Evolutionary conservation across 441 rosid species (phyloP), one percentile per base, ranked within the genome.

Genomic region (Erysimum cheiri): DNA sequence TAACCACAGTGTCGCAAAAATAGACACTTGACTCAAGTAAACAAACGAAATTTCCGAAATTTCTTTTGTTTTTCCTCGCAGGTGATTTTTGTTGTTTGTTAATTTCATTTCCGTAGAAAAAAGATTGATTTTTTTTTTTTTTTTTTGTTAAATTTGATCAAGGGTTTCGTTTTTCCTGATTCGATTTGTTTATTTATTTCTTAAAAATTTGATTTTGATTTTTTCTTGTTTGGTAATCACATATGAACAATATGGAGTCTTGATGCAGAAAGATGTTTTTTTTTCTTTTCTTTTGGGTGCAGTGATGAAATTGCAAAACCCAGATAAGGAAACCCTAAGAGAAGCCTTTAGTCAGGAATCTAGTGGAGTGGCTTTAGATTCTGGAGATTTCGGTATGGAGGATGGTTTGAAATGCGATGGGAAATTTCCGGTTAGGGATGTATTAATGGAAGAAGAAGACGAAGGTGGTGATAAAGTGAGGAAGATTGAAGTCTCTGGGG

Each of bases 401-500:
- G n/a, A n/a, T 61, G 55, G 36, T 4, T 71, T 52, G 46, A 40
- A 61, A 48, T 53, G 55, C 40, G 74, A 22, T 29, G 78, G 60
- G 64, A 52, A 59, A 41, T 26, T 26, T 50, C 50, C 65, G 57
- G 64, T 13, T 36, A 56, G 50, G 31, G 72, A 74, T 10, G 78
- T 56, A 17, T 75, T 66, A 48, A 33, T 60, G 57, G 60, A 71
- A 70, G 77, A 75, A 39, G 80, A 77, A 9, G 73, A 48, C 8
- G 52, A 41, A 71, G 74, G 68, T 49, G 75, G 40, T 59, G 77
- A 60, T 56, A 73, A 81, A 60, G 71, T 67, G 81, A 75, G 60
- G 78, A 81, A 79, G 72, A 75, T 84, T 73, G 80, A 81, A 41
- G 81, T 84, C 54, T 81, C 85, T 17, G 92, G 89, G 8, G 88